phyloP scores from a whole-genome alignment of 805 yeast species.

The Yamadazyma akitaensis region DNA sequence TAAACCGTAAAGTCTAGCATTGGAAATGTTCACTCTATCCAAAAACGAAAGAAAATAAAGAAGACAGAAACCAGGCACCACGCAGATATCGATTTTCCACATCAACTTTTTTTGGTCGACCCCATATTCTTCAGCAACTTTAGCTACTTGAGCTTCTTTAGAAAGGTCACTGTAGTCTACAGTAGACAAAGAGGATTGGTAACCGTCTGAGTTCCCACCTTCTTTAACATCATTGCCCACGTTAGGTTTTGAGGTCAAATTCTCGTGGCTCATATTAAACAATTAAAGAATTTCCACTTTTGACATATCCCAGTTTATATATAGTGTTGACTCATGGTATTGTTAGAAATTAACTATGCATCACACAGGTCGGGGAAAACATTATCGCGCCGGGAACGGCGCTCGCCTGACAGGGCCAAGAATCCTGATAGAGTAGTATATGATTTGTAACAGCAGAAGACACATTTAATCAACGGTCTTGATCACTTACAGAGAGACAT shows the following conservation, averaged over 20 bases:
- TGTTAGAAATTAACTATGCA: background rate
- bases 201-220: background rate
- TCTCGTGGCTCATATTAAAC: background rate
- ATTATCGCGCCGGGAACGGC: background rate
- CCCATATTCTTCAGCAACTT: slow-evolving; percentile 25
- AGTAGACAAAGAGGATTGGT: background rate
- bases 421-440: background rate
- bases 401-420: background rate
- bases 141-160: slow-evolving; percentile 5
- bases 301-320: background rate
- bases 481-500: no score
- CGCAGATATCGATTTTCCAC: slow-evolving; percentile 65
- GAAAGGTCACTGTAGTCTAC: background rate
- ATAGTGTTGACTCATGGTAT: slow-evolving; percentile 3
- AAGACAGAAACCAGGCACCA: slow-evolving; percentile 73
- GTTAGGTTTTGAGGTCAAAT: background rate
- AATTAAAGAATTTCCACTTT: background rate
- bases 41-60: slow-evolving; percentile 73
- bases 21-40: slow-evolving; percentile 79
- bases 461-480: no score
- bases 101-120: slow-evolving; percentile 54
- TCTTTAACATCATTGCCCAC: background rate
- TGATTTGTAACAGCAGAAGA: no score
- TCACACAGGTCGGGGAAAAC: slow-evolving; percentile 2
- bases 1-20: slow-evolving; percentile 74